These are phyloP conservation scores for Gossypium trilobum DNA, from an alignment of 441 rosid species.

Conservation along the genomic window DNA sequence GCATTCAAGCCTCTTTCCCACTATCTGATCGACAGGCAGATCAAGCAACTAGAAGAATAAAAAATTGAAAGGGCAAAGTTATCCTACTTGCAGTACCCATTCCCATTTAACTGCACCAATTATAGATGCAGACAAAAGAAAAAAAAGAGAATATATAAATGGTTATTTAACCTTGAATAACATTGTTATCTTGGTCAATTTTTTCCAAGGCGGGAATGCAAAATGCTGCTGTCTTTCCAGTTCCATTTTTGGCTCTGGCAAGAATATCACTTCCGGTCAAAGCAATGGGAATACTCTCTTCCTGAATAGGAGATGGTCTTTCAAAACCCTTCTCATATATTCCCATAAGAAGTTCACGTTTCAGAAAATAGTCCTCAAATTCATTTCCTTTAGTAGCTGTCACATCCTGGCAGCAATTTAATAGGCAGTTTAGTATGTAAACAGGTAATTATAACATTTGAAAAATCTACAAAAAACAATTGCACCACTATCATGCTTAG, in stretches of 20 bases:
- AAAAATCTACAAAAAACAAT: neutral
- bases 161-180: constrained; percentile 65
- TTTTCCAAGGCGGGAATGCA: constrained; percentile 95
- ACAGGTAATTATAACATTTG: neutral
- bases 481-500: neutral
- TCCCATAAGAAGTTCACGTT: constrained; percentile 93
- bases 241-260: constrained; percentile 96
- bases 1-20: neutral
- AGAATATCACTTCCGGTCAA: constrained; percentile 96
- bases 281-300: constrained; percentile 98
- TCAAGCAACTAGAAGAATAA: neutral
- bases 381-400: constrained; percentile 97
- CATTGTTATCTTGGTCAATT: constrained; percentile 87
- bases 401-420: constrained; percentile 53
- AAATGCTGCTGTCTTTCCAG: constrained; percentile 96
- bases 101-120: neutral
- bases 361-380: constrained; percentile 91
- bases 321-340: constrained; percentile 98
- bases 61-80: neutral
- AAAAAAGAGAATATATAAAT: neutral
- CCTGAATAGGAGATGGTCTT: constrained; percentile 96
- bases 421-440: constrained; percentile 1
- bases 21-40: neutral
- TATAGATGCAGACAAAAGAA: neutral
- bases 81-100: neutral